Percentiles rank a stretch among this genome's conserved stretches.
Conservation (phyloP, 495 filamentous ascomycete genomes). For the Bacidia gigantensis region DNA sequence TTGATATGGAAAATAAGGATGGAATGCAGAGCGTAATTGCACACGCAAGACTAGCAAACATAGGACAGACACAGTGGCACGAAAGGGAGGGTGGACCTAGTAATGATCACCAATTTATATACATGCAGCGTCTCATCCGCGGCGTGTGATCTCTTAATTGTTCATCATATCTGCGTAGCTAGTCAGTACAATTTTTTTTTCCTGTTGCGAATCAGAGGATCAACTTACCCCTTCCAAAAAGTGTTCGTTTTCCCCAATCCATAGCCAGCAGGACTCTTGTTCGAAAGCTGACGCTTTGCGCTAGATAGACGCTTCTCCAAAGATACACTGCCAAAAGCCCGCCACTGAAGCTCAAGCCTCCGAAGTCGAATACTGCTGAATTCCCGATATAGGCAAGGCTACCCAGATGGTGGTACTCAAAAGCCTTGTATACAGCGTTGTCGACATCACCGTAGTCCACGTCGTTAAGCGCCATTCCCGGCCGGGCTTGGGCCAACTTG, state of each 20-base stretch:
- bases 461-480: conserved; percentile 65
- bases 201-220: neutral
- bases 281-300: conserved; percentile 87
- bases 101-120: neutral
- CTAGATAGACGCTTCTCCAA: conserved; percentile 95
- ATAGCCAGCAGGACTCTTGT: conserved; percentile 85
- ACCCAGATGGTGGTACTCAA: conserved; percentile 86
- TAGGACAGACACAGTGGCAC: too few species aligned
- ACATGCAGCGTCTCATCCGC: neutral
- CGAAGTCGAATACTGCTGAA: conserved; percentile 81
- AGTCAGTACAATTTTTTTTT: conserved; percentile 4
- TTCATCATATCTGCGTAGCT: conserved; percentile 24
- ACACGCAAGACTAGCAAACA: too few species aligned
- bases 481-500: conserved; percentile 67
- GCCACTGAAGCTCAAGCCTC: conserved; percentile 64
- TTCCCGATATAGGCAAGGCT: conserved; percentile 95
- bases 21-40: too few species aligned
- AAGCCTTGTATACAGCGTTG: conserved; percentile 85
- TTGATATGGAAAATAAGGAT: too few species aligned
- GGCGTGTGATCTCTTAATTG: conserved; percentile 14
- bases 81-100: too few species aligned
- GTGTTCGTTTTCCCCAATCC: conserved; percentile 92
- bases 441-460: conserved; percentile 83
- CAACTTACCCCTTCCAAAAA: conserved; percentile 85
- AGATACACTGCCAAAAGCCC: conserved; percentile 90